Evolutionary conservation across 2,329 filamentous ascomycete genomes (phyloP), one percentile per base, ranked within the genome.

Genomic region (Monosporascus ibericus): DNA sequence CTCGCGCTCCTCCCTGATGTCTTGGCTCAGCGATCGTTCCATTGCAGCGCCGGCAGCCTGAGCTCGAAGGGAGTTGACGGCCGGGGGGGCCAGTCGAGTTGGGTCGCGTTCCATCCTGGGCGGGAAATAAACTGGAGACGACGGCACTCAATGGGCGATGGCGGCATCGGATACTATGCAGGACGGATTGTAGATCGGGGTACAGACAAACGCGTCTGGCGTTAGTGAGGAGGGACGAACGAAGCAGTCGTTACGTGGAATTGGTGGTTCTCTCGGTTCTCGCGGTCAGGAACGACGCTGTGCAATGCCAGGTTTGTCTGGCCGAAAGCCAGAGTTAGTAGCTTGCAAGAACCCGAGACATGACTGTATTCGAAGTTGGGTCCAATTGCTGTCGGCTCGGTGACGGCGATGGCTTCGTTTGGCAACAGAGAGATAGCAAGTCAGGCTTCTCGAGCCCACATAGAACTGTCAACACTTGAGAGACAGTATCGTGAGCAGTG

Each of bases 1-100:
- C 67, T 96, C 88, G 57, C 92, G 84, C 74, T 97, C 91, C 66
- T 95, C 90, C 62, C 90, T 86, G 63, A 97, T 96, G 68, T 96
- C 86, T 71, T 91, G 85, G 72, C 88, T 96, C 60, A 94, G 75
- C 14, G 90, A 79, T 53, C 84, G 74, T 67, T 82, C 78, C 82
- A 86, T 85, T 48, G 69, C 65, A 44, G 60, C 62, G 54, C 69
- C 72, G 50, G 72, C 71, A 56, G 74, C 72, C 60, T 77, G 73
- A 48, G 72, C 73, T 58, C 79, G 73, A 52, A 84, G 72, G 56
- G 76, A 75, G 61, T 73, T 69, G 58, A 83, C 74, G 56, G 74
- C 77, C 55, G 78, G 79, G 55, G 79, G 78, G 48, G 77, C 77
- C 67, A 82, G 70, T 68, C 66, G 70, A 58, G 62, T 67, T 42